These are phyloP conservation scores for Dictyostelium capitatum DNA, from an alignment of 78 protist species.

Conservation along the genomic window DNA sequence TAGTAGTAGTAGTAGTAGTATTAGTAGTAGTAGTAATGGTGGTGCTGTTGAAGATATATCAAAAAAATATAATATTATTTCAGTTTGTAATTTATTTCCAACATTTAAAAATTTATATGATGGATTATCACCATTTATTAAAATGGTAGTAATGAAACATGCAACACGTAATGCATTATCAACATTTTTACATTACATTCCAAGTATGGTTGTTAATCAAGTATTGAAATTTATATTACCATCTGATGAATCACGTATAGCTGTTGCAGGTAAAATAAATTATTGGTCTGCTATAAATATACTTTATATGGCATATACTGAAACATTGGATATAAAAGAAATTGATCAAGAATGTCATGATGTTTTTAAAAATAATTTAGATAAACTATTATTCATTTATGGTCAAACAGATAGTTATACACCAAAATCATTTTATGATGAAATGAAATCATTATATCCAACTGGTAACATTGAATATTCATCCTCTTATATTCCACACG, in stretches of 20 bases:
- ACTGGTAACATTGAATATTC: slow-evolving; percentile 55
- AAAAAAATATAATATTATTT: slow-evolving; percentile 7
- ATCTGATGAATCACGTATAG: slow-evolving; percentile 19
- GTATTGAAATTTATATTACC: slow-evolving; percentile 19
- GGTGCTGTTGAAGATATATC: too few species aligned
- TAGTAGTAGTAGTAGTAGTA: too few species aligned
- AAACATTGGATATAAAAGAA: slow-evolving; percentile 38
- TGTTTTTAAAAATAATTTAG: slow-evolving; percentile 20
- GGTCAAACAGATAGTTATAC: slow-evolving; percentile 66
- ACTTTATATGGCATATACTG: slow-evolving; percentile 62
- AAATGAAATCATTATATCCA: slow-evolving; percentile 25
- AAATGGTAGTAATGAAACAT: slow-evolving; percentile 5
- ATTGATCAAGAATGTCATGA: slow-evolving; percentile 24
- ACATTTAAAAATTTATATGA: slow-evolving; percentile 71
- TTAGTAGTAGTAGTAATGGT: too few species aligned
- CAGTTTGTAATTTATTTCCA: slow-evolving; percentile 55
- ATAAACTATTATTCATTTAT: slow-evolving; percentile 45
- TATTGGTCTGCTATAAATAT: slow-evolving; percentile 37
- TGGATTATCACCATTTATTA: slow-evolving; percentile 72
- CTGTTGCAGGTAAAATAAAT: slow-evolving; percentile 4
- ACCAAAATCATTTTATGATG: slow-evolving; percentile 32
- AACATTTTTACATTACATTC: slow-evolving; percentile 36
- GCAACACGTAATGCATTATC: not conserved
- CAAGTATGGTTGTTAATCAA: not conserved
- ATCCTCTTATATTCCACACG: slow-evolving; percentile 36